Base-by-base conservation (phyloP, 768 basidiomycete genomes). In the Mycena floridula region DNA sequence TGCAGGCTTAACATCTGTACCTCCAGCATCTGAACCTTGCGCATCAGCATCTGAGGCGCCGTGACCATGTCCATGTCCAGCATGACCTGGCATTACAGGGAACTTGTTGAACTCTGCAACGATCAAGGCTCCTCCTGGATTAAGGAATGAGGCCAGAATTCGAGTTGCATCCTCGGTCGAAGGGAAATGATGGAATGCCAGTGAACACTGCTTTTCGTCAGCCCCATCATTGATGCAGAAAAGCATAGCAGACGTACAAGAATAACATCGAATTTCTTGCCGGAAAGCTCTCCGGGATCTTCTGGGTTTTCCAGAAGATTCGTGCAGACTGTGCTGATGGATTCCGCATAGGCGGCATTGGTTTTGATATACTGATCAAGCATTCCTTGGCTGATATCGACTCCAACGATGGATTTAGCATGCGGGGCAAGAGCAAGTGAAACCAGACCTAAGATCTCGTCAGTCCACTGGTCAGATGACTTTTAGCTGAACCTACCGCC, bases 131-230 rank as follows among this genome's bases (percentile, higher is more conserved):
- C 81, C 82, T 0, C 74, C 68, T 0, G 79, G 77, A 47, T 76
- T 81, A 43, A 85, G 60, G 54, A 74, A 73, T 16, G 55, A 58
- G 2, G 65, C 64, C 15, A 85, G 73, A 2, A 57, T 55, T n/a
- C 58, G 56, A 3, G 82, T 83, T 30, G 67, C 68, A 9, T 61
- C 59, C 7, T 65, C 60, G 51, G 79, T 70, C 22, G 72, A 71
- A 5, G 60, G 43, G 43, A 85, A 69, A 56, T 85, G 83, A 50
- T 85, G 83, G 54, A 81, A 85, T 2, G 84, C 67, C 22, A 67
- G 62, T 7, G 73, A 66, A 52, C 85, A 88, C 85, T 88, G 48
- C 4, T 16, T 37, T n/a, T 37, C 23, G 16, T n/a, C 15, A 12
- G 37, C 21, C 11, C 35, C 5, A 18, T 16, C 16, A 15, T 15